A percentile compares a stretch with the other conserved stretches of the same genome.
Conservation (phyloP, 768 basidiomycete species). For the Mycena albidolilacea region DNA sequence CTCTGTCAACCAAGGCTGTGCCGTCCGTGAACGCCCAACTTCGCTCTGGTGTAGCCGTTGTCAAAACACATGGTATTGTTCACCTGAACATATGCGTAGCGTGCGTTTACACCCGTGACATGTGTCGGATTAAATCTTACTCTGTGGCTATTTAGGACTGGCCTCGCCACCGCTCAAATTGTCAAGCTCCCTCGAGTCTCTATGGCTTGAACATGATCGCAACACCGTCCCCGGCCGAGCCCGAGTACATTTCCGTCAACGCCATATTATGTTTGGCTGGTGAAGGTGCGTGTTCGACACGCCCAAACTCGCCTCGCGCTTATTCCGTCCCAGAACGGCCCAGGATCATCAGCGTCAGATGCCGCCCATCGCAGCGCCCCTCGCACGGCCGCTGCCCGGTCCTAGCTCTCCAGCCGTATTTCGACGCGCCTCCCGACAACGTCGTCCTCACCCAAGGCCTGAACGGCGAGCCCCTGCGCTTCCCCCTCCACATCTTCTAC, state of each 20-base stretch:
- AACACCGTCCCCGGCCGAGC: slow-evolving; percentile 81
- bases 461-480: slow-evolving; percentile 85
- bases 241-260: slow-evolving; percentile 75
- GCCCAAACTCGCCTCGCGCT: background rate
- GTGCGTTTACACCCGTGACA: slow-evolving; percentile 58
- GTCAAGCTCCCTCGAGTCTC: slow-evolving; percentile 63
- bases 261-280: slow-evolving; percentile 84
- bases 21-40: slow-evolving; percentile 78
- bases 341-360: slow-evolving; percentile 76
- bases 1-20: slow-evolving; percentile 80
- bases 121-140: slow-evolving; percentile 24
- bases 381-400: slow-evolving; percentile 81
- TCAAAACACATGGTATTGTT: slow-evolving; percentile 91
- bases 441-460: slow-evolving; percentile 87
- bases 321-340: slow-evolving; percentile 71
- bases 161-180: slow-evolving; percentile 81
- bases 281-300: slow-evolving; percentile 64
- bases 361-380: slow-evolving; percentile 78
- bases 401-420: slow-evolving; percentile 74
- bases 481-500: slow-evolving; percentile 89
- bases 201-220: slow-evolving; percentile 75
- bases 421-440: slow-evolving; percentile 72
- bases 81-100: slow-evolving; percentile 78
- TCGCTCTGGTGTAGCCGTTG: slow-evolving; percentile 96
- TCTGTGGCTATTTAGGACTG: slow-evolving; percentile 71